Conservation (phyloP, 345 rosid genomes). For the Dipteronia sinensis region DNA sequence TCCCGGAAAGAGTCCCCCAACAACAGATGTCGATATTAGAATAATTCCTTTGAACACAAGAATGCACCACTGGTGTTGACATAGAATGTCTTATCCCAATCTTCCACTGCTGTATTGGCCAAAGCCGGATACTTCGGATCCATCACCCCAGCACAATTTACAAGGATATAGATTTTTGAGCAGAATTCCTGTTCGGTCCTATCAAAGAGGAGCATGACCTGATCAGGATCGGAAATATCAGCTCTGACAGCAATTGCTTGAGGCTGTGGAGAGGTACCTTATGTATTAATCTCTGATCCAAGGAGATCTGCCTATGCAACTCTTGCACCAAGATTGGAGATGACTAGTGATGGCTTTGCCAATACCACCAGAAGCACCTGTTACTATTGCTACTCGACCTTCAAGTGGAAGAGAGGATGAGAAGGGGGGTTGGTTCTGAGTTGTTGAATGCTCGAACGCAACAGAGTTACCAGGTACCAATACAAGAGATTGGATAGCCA, state of each 20-base stretch:
- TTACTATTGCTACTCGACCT: conserved; percentile 67
- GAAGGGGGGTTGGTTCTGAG: not conserved
- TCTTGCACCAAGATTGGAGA: conserved; percentile 62
- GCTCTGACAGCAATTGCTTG: conserved; percentile 52
- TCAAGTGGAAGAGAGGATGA: conserved; percentile 34
- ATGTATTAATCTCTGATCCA: conserved; percentile 45
- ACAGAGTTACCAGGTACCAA: not conserved
- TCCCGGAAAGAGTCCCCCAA: conserved; percentile 44
- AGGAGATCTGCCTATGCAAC: conserved; percentile 54
- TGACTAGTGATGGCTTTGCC: conserved; percentile 60
- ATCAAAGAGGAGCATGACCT: conserved; percentile 63
- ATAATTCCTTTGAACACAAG: conserved; percentile 50
- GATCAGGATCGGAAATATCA: conserved; percentile 61
- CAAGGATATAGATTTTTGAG: conserved; percentile 51
- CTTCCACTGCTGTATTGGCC: conserved; percentile 54
- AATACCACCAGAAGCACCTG: conserved; percentile 70
- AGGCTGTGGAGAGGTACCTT: conserved; percentile 23
- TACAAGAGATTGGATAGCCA: not conserved
- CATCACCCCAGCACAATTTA: conserved; percentile 56
- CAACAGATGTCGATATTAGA: conserved; percentile 40
- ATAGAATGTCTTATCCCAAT: conserved; percentile 57
- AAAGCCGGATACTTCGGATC: conserved; percentile 56
- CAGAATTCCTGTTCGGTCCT: conserved; percentile 56
- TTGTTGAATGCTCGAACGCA: not conserved
- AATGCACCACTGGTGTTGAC: conserved; percentile 59